These are phyloP conservation scores for Plasmodium gaboni DNA, from an alignment of 169 alveolate genomes.

Conservation along the genomic window DNA sequence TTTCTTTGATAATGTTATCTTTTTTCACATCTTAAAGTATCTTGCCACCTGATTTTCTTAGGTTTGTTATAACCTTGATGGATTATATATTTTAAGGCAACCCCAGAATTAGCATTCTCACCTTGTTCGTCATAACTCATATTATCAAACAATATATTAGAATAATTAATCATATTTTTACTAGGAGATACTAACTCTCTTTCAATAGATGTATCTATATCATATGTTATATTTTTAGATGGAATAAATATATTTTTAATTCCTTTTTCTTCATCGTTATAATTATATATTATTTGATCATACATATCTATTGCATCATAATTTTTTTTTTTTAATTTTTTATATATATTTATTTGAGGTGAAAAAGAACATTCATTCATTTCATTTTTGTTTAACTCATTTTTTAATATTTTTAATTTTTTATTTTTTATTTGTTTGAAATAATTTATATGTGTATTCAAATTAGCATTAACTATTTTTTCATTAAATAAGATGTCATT, in stretches of 20 bases:
- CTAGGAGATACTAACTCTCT: constrained; percentile 51
- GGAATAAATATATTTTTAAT: background rate
- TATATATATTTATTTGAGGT: constrained; percentile 21
- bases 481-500: constrained; percentile 5
- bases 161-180: background rate
- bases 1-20: no score
- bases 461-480: constrained; percentile 53
- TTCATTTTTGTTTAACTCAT: constrained; percentile 29
- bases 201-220: constrained; percentile 71
- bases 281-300: background rate
- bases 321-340: constrained; percentile 27
- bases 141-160: background rate
- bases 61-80: constrained; percentile 61
- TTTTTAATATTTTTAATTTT: constrained; percentile 39
- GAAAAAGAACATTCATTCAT: constrained; percentile 75
- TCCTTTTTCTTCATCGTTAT: background rate
- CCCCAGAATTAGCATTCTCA: background rate
- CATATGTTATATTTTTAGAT: constrained; percentile 42
- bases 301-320: no score
- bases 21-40: constrained; percentile 32
- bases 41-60: constrained; percentile 52
- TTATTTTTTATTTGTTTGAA: constrained; percentile 50
- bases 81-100: constrained; percentile 61
- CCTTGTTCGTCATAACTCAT: background rate
- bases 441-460: constrained; percentile 47